These are phyloP conservation scores for Venturia carpophila DNA, from an alignment of 2,329 filamentous ascomycete genomes.

Conservation along the genomic window DNA sequence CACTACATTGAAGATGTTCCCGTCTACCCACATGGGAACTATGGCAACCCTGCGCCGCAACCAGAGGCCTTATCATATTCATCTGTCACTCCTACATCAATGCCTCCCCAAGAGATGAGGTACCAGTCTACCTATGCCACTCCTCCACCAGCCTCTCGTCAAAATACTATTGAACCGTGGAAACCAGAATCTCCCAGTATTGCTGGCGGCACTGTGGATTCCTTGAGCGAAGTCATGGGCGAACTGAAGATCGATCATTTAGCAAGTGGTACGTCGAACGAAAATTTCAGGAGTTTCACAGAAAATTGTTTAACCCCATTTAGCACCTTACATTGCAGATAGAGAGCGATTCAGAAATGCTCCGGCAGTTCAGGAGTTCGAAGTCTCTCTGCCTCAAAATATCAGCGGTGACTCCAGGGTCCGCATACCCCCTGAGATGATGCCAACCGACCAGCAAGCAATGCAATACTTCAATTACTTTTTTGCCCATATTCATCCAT, in stretches of 20 bases:
- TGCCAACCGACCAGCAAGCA: conserved; percentile 79
- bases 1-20: conserved; percentile 9
- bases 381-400: conserved; percentile 60
- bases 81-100: neutral
- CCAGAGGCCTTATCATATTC: neutral
- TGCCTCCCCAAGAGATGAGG: conserved; percentile 11
- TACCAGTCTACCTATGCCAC: conserved; percentile 10
- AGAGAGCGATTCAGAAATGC: conserved; percentile 51
- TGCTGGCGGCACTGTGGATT: conserved; percentile 40
- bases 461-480: conserved; percentile 84
- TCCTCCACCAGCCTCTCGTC: conserved; percentile 2
- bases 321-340: conserved; percentile 76
- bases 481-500: conserved; percentile 85
- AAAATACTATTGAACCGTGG: conserved; percentile 22
- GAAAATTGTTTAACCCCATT: conserved; percentile 20
- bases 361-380: conserved; percentile 63
- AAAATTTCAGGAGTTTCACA: conserved; percentile 18
- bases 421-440: conserved; percentile 82
- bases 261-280: conserved; percentile 61
- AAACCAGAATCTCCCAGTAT: conserved; percentile 46
- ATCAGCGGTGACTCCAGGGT: conserved; percentile 67
- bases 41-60: conserved; percentile 5
- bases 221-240: conserved; percentile 73
- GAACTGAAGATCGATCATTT: conserved; percentile 80
- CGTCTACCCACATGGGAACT: conserved; percentile 6